Evolutionary conservation across 768 basidiomycete genomes (phyloP), one percentile per base, ranked within the genome.

Genomic region (Leccinellum rugosiceps): DNA sequence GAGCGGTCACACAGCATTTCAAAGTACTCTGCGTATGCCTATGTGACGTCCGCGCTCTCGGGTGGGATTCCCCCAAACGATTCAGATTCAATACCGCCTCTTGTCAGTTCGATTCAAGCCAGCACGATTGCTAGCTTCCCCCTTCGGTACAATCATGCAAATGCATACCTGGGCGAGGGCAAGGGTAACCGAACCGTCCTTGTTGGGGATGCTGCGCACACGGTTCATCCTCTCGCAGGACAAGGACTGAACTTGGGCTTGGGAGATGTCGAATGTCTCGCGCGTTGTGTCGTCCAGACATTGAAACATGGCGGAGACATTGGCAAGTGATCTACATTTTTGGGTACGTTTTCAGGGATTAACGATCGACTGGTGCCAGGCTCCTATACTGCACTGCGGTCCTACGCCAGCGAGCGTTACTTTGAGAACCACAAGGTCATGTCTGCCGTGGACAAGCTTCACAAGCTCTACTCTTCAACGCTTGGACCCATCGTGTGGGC

Each of bases 201-300:
- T 8, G 83, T 98, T 1, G 97, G 97, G 2, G 97, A 99, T 72
- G 95, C 96, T 1, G 97, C 95, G 17, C 97, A 98, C 67, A 92
- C 92, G 0, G 78, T 94, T 2, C 96, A 98, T 68, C 96, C 97
- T 1, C 83, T 98, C 26, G 96, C 95, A 0, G 97, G 97, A 2
- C 96, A 98, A 70, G 97, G 96, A 0, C 78, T 98, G 43, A 98
- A 99, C 71, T 76, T 96, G 68, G 97, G 96, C n/a, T 76, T 99
- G 28, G 87, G 78, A 1, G 96, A 99, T 69, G 92, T 88, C 3
- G 81, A 87, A 65, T 80, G 81, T 55, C 81, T 99, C 14, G 76
- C 85, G 1, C 77, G 79, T 48, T 84, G 84, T 62, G 83, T 98
- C 35, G 74, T 84, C 31, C 65, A 75, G 6, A 80, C 87, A 1